phyloP scores from a whole-genome alignment of 371 early-diverging fungal genomes.

The Mucor saturninus region DNA sequence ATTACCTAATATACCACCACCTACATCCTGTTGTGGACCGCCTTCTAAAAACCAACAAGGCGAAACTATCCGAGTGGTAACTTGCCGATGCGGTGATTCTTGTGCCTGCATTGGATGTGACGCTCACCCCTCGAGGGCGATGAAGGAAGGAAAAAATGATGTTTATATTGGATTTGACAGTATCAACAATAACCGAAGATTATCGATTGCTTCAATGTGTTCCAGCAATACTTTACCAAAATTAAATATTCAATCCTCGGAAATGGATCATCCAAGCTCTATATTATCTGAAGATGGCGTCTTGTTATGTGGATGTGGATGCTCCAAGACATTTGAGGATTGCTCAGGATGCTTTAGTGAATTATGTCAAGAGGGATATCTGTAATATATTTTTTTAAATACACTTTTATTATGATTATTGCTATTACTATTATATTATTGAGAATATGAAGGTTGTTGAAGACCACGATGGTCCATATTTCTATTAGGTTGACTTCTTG shows the following conservation, averaged over 20 bases:
- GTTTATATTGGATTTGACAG: conserved; percentile 40
- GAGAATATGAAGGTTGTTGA: background rate
- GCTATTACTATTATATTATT: background rate
- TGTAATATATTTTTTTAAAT: background rate
- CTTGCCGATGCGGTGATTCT: conserved; percentile 55
- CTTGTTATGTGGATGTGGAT: conserved; percentile 44
- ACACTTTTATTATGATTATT: conserved; percentile 7
- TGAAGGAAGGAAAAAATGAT: conserved; percentile 43
- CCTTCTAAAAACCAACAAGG: conserved; percentile 37
- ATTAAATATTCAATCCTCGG: background rate
- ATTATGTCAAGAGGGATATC: conserved; percentile 5
- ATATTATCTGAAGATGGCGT: conserved; percentile 34
- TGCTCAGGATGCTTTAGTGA: conserved; percentile 33
- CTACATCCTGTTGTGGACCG: conserved; percentile 32
- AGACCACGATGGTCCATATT: conserved; percentile 1
- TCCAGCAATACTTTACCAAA: conserved; percentile 10
- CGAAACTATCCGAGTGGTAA: conserved; percentile 41
- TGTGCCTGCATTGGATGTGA: conserved; percentile 56
- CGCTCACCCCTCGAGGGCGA: conserved; percentile 52
- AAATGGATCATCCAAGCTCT: conserved; percentile 30
- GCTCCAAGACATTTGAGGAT: conserved; percentile 33
- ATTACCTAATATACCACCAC: conserved; percentile 24
- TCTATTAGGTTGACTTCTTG: background rate
- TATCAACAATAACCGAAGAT: conserved; percentile 1
- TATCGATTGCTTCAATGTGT: conserved; percentile 13